Conservation (phyloP, 352 stramenopile genomes). For the Globisporangium ultimum region DNA sequence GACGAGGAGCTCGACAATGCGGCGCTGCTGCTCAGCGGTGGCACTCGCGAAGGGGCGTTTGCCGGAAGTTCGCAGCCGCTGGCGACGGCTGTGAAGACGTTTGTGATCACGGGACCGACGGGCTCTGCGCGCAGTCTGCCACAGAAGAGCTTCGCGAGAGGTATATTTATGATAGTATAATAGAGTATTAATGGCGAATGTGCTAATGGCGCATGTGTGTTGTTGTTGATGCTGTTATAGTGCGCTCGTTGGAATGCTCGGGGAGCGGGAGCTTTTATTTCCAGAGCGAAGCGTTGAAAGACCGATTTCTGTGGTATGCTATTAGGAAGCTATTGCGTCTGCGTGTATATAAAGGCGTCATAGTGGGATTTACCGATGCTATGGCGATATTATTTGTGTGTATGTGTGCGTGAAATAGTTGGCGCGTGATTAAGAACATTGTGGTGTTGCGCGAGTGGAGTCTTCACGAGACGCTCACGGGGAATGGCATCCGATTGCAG, state of each 20-base stretch:
- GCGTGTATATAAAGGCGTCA: neutral
- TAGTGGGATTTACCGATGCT: no score
- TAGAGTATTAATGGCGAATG: conserved; percentile 1
- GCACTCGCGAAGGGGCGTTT: conserved; percentile 12
- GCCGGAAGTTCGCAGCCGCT: conserved; percentile 10
- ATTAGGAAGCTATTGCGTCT: no score
- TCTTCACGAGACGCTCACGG: conserved; percentile 52
- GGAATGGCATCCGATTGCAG: conserved; percentile 56
- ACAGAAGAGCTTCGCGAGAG: conserved; percentile 49
- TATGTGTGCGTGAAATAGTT: conserved; percentile 23
- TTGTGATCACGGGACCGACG: conserved; percentile 11
- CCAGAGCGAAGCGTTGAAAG: conserved; percentile 56
- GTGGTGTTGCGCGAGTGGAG: conserved; percentile 71
- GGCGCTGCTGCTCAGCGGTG: conserved; percentile 4
- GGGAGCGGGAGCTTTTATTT: conserved; percentile 75
- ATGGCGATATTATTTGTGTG: neutral
- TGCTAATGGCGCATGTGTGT: neutral
- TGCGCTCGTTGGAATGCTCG: conserved; percentile 60
- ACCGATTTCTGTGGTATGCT: conserved; percentile 60
- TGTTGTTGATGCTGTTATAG: conserved; percentile 16
- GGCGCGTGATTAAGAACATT: conserved; percentile 71
- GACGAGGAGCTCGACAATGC: conserved; percentile 33
- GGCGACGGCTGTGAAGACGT: conserved; percentile 14
- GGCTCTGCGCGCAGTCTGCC: conserved; percentile 29
- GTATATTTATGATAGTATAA: conserved; percentile 17